Base-by-base conservation (phyloP, 2,329 filamentous ascomycete species). In the Hypoxylon sp. region DNA sequence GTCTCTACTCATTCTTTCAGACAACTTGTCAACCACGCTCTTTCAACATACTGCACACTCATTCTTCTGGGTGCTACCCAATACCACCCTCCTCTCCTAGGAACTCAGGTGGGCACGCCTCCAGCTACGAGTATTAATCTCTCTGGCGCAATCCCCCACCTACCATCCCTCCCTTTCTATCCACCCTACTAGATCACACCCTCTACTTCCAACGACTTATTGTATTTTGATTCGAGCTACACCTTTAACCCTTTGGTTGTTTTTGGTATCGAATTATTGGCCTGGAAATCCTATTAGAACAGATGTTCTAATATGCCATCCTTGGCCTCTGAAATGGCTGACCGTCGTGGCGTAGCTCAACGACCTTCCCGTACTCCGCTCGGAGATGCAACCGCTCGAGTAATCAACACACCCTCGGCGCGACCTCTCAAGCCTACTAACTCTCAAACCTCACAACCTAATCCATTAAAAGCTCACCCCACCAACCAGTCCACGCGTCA, bases 381-480 rank as follows among this genome's bases (percentile, higher is more conserved):
- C 4, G 72, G 71, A 52, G 77, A 79, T 64, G 73, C 77, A 28
- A 78, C 76, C 17, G 68, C 71, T 38, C 74, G 74, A 9, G 51
- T 77, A 25, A 55, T 73, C 68, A 78, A 77, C 55, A 55, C 71
- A 21, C 58, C 73, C 17, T 50, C 69, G 13, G 52, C 59, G 23
- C 72, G 72, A 52, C 36, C 60, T 17, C 45, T 32, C 23, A 77
- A 76, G 48, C 48, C 53, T 14, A 48, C 14, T 46, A 67, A 63
- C 41, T 30, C 45, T 30, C 64, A 63, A 4, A 36, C 51, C 3
- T 11, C 63, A 17, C 68, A 73, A 36, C 61, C 55, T 10, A 74
- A 74, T 41, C 73, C 75, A 4, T 55, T 75, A 13, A 66, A 72
- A 59, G 68, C 71, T 23, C 69, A 75, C 58, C 72, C 75, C 13